phyloP scores from a whole-genome alignment of 495 filamentous ascomycete species.

The Hypoxylon intermedium region DNA sequence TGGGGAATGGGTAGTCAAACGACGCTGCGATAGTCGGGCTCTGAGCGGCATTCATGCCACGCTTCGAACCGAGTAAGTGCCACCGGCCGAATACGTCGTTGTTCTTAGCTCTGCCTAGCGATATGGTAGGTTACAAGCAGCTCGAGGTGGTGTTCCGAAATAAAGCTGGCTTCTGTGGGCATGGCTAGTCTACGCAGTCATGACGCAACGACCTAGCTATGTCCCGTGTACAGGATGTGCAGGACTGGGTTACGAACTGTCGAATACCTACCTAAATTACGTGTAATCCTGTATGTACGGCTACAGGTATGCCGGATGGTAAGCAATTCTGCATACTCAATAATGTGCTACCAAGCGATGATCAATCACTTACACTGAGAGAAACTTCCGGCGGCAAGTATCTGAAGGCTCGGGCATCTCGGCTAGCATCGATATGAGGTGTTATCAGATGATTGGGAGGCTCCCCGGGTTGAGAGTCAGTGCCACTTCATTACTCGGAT shows the following conservation, averaged over 20 bases:
- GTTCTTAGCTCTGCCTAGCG: too few species aligned
- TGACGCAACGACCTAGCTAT: slow-evolving; percentile 26
- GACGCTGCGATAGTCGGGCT: background rate
- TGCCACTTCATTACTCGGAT: slow-evolving; percentile 11
- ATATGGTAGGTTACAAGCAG: background rate
- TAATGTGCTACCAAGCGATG: slow-evolving; percentile 21
- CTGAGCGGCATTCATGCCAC: background rate
- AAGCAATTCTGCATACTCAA: slow-evolving; percentile 15
- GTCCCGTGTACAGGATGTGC: slow-evolving; percentile 5
- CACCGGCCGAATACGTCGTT: background rate
- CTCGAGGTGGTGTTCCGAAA: background rate
- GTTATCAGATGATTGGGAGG: slow-evolving; percentile 15
- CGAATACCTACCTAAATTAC: slow-evolving; percentile 6
- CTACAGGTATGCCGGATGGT: background rate
- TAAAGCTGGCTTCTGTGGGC: background rate
- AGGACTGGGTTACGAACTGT: slow-evolving; percentile 1
- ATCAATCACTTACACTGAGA: slow-evolving; percentile 24
- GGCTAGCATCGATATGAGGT: slow-evolving; percentile 17
- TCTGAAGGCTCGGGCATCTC: slow-evolving; percentile 26
- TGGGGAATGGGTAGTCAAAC: background rate
- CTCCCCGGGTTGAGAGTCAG: background rate
- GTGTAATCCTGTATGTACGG: slow-evolving; percentile 23
- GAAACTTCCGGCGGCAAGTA: slow-evolving; percentile 11
- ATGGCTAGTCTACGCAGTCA: slow-evolving; percentile 11
- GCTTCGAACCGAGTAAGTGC: background rate